Evolutionary conservation across 139 green algal species (phyloP), one percentile per base, ranked within the genome.

Genomic region (Chlamydomonas asymmetrica): DNA sequence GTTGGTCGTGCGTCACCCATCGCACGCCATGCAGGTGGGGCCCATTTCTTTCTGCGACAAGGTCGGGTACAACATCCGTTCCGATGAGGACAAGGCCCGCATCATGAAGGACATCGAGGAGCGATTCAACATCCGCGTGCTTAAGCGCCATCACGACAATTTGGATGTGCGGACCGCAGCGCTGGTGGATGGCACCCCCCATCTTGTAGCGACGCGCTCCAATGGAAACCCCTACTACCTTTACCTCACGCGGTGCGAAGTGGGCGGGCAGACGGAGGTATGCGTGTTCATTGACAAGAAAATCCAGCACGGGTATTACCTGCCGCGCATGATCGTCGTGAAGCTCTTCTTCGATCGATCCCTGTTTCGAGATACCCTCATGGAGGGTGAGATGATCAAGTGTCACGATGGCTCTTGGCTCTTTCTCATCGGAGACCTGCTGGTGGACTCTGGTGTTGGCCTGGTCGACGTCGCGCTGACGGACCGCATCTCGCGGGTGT

Each of bases 281-380:
- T 56, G 37, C 38, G 34, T 70, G 29, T 70, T 70, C 38, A 56
- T 70, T 18, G 63, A 70, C 38, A 43, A 43, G 8, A 70, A 70
- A 32, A 29, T 67, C 2, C 61, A 67, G 32, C 31, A n/a, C 9
- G 61, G 61, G 2, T 67, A 67, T 13, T 35, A 35, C 63, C 63
- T 54, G 38, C 63, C 63, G 27, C 63, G 63, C 25, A 70, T 70
- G 39, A 52, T 70, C 25, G 4, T 56, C 16, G 5, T 37, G 2
- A 54, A 54, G 4, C 38, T 70, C 27, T 70, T 31, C 6, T 70
- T 70, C 16, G 38, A 3, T 52, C 5, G 6, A 3, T 7, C 5
- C 20, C 38, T 70, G 5, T 70, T 70, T 52, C 22, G 35, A 35
- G 40, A 34, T 5, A 70, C 63, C 5, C 20, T 70, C 16, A 35